Evolutionary conservation across 1,284 basidiomycete genomes (phyloP).

Genomic region (Ustilago bromivora): DNA sequence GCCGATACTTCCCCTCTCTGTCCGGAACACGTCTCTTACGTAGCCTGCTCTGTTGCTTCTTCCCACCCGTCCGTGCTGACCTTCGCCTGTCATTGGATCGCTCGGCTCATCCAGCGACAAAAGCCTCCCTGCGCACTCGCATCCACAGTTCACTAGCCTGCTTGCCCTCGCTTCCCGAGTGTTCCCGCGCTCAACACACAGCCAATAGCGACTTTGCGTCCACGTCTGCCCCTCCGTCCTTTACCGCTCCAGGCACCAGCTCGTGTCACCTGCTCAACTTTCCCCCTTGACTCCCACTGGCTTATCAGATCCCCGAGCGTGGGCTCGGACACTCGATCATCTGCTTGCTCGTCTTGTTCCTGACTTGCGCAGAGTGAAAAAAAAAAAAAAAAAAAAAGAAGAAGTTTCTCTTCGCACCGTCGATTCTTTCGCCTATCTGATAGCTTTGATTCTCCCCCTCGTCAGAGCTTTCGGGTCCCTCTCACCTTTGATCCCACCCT

Average conservation of each 20-base stretch:
- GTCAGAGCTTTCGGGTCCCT: neutral
- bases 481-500: neutral
- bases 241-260: too few relatives aligned
- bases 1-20: neutral
- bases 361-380: neutral
- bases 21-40: neutral
- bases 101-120: slow-evolving; percentile 1
- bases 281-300: neutral
- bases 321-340: neutral
- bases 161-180: slow-evolving; percentile 20
- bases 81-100: neutral
- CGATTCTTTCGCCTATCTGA: slow-evolving; percentile 13
- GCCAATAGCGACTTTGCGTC: slow-evolving; percentile 5
- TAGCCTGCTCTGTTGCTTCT: neutral
- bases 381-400: neutral
- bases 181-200: neutral
- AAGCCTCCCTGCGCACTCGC: slow-evolving; percentile 1
- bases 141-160: slow-evolving; percentile 1
- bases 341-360: neutral
- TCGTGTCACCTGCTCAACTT: neutral
- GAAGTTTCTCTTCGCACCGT: slow-evolving; percentile 6
- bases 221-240: slow-evolving; percentile 8
- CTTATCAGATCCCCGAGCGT: slow-evolving; percentile 16
- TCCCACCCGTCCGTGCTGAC: neutral
- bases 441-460: neutral